Conservation (phyloP, 176 grass and related monocot species). For the Raddia distichophylla region DNA sequence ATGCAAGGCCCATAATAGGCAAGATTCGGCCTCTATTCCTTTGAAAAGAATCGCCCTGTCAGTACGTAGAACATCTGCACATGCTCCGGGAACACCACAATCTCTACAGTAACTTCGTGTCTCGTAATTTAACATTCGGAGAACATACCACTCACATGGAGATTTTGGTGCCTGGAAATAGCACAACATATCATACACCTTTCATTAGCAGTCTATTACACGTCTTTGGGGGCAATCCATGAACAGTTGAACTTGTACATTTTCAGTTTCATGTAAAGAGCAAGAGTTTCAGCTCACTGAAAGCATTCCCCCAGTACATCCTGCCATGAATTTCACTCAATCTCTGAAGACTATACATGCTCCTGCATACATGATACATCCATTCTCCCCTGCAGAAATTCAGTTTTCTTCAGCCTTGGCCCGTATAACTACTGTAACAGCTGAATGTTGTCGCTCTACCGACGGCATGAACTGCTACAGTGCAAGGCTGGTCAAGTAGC, state of each 20-base stretch:
- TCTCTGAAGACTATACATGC: constrained; percentile 24
- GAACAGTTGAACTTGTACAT: constrained; percentile 9
- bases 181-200: background rate
- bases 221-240: background rate
- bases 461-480: background rate
- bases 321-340: background rate
- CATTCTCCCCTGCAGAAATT: background rate
- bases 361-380: background rate
- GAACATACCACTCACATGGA: constrained; percentile 24
- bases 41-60: background rate
- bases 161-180: background rate
- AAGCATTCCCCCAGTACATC: background rate
- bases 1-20: background rate
- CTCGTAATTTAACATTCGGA: background rate
- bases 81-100: background rate
- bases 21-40: background rate
- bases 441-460: background rate
- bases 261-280: constrained; percentile 11
- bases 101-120: background rate
- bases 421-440: background rate
- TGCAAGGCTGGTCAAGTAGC: constrained; percentile 32
- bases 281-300: background rate
- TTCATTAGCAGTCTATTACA: constrained; percentile 20
- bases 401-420: background rate
- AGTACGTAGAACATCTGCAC: constrained; percentile 1